Evolutionary conservation across 2,329 filamentous ascomycete species (phyloP), one percentile per base, ranked within the genome.

Genomic region (Cordyceps cicadae): DNA sequence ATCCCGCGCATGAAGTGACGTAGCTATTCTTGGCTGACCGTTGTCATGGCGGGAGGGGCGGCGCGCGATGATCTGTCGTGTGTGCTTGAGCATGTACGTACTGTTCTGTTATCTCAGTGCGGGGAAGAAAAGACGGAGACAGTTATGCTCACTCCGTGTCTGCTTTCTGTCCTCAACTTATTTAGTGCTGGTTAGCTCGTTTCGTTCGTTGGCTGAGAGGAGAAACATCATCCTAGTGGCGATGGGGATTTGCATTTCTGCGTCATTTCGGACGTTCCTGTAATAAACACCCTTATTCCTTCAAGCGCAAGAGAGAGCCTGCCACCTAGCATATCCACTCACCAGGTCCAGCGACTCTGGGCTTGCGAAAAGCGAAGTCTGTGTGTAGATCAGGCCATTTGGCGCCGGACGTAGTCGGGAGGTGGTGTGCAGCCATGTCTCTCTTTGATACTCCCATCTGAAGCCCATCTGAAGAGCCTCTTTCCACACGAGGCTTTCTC

Each of bases 1-100:
- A 46, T 14, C 24, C 41, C 4, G 39, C 11, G 15, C 11, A n/a
- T 12, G 19, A 12, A 24, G 54, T 57, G 54, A 57, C 45, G 54
- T 41, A 57, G 45, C 24, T 12, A 15, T 15, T 50, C 55, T 41
- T 43, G 37, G 17, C 55, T 9, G 12, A 14, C 24, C 34, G 46
- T 34, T 21, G 34, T 12, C 17, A 11, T 5, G 29, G 29, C 29
- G 29, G 24, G 24, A 24, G 24, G 24, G 24, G 24, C 24, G 24
- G 24, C 29, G 29, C 5, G 29, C 14, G 45, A 39, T 58, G 46
- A 50, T 58, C 34, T 58, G 54, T 55, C n/a, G 55, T 58, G 55
- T 45, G 29, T 29, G 6, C 29, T 29, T 29, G 5, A 29, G 5
- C 26, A 29, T 50, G 45, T 19, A 32, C 41, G 24, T 24, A 24